These are phyloP conservation scores for Venturia oleaginea DNA, from an alignment of 2,329 filamentous ascomycete genomes.

Conservation along the genomic window DNA sequence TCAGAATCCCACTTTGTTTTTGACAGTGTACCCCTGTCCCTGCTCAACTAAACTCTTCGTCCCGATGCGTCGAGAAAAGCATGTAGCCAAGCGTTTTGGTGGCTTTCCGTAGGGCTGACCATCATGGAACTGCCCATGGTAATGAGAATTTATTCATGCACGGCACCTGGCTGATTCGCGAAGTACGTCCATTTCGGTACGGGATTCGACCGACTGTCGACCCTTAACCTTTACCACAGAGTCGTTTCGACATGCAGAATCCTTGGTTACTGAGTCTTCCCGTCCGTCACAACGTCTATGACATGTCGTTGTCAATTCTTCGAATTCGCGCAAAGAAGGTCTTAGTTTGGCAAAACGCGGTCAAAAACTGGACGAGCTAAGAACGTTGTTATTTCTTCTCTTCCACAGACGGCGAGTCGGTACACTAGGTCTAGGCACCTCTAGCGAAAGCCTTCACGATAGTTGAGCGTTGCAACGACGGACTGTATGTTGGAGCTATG, in stretches of 20 bases:
- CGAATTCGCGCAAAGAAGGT: neutral
- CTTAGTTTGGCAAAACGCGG: neutral
- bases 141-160: neutral
- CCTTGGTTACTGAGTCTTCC: neutral
- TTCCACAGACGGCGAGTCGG: neutral
- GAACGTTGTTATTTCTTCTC: neutral
- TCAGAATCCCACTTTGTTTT: neutral
- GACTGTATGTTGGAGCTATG: neutral
- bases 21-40: neutral
- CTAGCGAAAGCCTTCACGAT: neutral
- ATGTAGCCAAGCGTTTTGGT: conserved; percentile 3
- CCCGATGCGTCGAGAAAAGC: conserved; percentile 1
- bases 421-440: neutral
- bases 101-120: neutral
- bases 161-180: conserved; percentile 3
- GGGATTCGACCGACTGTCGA: neutral
- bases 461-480: neutral
- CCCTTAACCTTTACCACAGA: neutral
- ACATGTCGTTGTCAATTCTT: neutral
- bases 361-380: neutral
- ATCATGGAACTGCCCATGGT: neutral
- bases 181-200: neutral
- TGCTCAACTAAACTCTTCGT: neutral
- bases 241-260: too few relatives aligned
- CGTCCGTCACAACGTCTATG: neutral